A percentile compares a stretch with the other conserved stretches of the same genome.
Conservation (phyloP, 805 yeast species). For the Maudiozyma barnettii region DNA sequence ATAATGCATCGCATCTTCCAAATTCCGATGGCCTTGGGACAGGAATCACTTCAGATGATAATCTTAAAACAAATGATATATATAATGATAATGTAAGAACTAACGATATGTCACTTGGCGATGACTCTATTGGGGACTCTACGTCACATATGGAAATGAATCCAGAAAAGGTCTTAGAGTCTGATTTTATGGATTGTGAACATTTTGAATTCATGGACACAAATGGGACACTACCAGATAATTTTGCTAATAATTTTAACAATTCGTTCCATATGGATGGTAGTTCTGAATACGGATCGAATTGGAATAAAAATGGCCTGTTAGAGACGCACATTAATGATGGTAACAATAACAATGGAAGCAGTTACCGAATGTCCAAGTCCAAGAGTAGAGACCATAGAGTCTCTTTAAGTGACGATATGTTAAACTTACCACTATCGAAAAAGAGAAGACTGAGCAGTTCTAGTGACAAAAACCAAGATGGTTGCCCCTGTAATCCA, state of each 20-base stretch:
- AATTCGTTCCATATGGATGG: background rate
- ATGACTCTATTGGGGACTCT: background rate
- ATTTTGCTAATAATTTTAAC: background rate
- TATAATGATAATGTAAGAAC: too few species aligned
- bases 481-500: slow-evolving; percentile 28
- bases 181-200: slow-evolving; percentile 25
- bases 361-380: too few species aligned
- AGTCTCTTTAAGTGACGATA: slow-evolving; percentile 9
- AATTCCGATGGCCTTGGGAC: too few species aligned
- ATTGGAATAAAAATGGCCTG: background rate
- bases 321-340: background rate
- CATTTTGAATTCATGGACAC: slow-evolving; percentile 36
- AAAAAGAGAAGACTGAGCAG: background rate
- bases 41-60: too few species aligned
- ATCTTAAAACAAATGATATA: background rate
- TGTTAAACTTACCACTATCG: slow-evolving; percentile 10
- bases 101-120: background rate
- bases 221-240: slow-evolving; percentile 9
- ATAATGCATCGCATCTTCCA: slow-evolving; percentile 2
- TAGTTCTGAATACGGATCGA: background rate
- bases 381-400: background rate
- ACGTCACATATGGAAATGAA: background rate
- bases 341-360: background rate
- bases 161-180: background rate
- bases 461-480: slow-evolving; percentile 2